These are phyloP conservation scores for Psilocybe mexicana DNA, from an alignment of 1,284 basidiomycete species.

Conservation along the genomic window DNA sequence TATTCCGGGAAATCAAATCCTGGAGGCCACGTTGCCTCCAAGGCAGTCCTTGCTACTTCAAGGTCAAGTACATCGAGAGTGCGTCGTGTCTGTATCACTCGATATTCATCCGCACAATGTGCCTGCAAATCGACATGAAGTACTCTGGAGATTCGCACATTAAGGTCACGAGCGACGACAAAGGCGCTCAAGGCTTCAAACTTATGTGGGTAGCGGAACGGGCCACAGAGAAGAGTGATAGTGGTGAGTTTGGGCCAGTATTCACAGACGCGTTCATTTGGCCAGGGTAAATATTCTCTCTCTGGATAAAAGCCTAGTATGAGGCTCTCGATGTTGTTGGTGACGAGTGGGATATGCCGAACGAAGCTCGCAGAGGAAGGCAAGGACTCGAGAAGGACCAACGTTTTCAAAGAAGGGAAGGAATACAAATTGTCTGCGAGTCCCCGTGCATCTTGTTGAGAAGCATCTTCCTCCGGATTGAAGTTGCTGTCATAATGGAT, in stretches of 20 bases:
- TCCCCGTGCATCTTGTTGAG: neutral
- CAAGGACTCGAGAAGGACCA: neutral
- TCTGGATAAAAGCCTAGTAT: neutral
- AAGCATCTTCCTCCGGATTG: neutral
- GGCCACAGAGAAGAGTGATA: too few species aligned
- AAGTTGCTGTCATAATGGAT: neutral
- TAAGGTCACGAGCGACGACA: too few species aligned
- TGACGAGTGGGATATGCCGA: neutral
- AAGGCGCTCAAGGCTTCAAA: too few species aligned
- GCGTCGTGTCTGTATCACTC: too few species aligned
- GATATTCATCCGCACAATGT: too few species aligned
- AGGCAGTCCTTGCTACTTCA: too few species aligned
- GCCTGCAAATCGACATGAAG: too few species aligned
- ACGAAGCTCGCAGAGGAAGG: neutral
- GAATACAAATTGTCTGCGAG: neutral
- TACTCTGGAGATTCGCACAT: too few species aligned
- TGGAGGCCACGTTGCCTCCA: too few species aligned
- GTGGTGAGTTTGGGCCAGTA: neutral
- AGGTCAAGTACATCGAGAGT: too few species aligned
- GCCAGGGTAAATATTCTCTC: neutral
- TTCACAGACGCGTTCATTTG: neutral
- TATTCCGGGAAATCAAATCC: too few species aligned
- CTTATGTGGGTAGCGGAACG: too few species aligned
- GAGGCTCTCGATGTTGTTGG: neutral
- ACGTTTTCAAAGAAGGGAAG: conserved; percentile 4